Conservation (phyloP, 176 grass and related monocot genomes). For the Neostapfia colusana region DNA sequence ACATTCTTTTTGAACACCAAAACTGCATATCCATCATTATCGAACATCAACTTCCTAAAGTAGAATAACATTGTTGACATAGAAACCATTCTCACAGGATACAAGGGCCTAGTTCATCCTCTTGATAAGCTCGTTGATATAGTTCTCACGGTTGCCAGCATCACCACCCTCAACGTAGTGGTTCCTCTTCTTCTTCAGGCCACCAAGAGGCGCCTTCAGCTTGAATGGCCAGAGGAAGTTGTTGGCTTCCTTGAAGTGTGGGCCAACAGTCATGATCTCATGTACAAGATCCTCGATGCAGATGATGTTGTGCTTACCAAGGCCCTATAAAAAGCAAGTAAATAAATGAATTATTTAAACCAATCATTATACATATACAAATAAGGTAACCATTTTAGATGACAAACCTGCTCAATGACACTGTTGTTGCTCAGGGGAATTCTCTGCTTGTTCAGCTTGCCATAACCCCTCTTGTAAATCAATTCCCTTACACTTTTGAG, state of each 20-base stretch:
- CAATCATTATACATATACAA: not conserved
- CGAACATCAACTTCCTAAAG: conserved; percentile 25
- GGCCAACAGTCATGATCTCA: conserved; percentile 81
- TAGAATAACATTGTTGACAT: conserved; percentile 11
- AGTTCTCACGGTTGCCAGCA: conserved; percentile 85
- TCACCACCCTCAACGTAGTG: conserved; percentile 95
- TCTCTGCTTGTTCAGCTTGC: conserved; percentile 88
- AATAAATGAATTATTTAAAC: conserved; percentile 23
- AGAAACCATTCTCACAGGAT: not conserved
- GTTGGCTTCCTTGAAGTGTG: conserved; percentile 93
- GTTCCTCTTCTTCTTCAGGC: conserved; percentile 88
- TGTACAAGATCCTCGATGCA: conserved; percentile 94
- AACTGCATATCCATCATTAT: conserved; percentile 44
- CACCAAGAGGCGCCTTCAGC: conserved; percentile 68
- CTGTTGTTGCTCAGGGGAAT: conserved; percentile 68
- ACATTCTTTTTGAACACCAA: conserved; percentile 14
- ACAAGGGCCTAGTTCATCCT: conserved; percentile 68
- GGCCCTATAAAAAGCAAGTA: conserved; percentile 40
- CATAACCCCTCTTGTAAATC: conserved; percentile 91
- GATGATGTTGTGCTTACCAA: conserved; percentile 65
- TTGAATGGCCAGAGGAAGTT: conserved; percentile 97
- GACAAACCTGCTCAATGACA: conserved; percentile 51
- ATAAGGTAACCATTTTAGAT: not conserved
- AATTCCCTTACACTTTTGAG: conserved; percentile 83
- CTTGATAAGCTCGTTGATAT: conserved; percentile 85